Evolutionary conservation across 2,329 filamentous ascomycete species (phyloP).

Genomic region (Periconia sp.): DNA sequence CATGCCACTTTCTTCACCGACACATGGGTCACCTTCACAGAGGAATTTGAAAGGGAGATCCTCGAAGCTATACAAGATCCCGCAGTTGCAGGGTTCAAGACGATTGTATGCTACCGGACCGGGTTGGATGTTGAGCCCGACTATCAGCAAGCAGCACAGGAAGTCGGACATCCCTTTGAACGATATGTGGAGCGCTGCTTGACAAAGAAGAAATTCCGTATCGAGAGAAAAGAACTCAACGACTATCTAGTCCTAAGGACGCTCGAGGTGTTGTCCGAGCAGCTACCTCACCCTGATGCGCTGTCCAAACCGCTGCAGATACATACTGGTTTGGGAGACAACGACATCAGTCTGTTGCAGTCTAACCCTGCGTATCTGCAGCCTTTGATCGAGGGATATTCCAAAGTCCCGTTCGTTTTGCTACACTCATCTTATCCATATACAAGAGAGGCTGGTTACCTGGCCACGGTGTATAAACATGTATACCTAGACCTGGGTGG

Average conservation of each 20-base stretch:
- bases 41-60: conserved; percentile 57
- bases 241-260: conserved; percentile 68
- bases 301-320: conserved; percentile 76
- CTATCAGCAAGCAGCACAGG: conserved; percentile 40
- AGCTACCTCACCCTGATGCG: conserved; percentile 30
- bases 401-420: conserved; percentile 72
- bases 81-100: conserved; percentile 78
- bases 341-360: conserved; percentile 69
- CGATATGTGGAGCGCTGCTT: conserved; percentile 45
- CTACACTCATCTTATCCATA: conserved; percentile 83
- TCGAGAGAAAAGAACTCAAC: conserved; percentile 68
- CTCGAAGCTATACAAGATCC: conserved; percentile 61
- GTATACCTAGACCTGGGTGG: conserved; percentile 82
- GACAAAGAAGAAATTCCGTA: conserved; percentile 48
- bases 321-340: conserved; percentile 80
- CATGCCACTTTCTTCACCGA: conserved; percentile 36
- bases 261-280: conserved; percentile 58
- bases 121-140: conserved; percentile 61
- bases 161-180: conserved; percentile 42
- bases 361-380: conserved; percentile 78
- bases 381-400: conserved; percentile 68
- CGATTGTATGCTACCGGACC: conserved; percentile 78
- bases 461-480: conserved; percentile 75
- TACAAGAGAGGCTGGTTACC: conserved; percentile 74
- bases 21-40: conserved; percentile 50